Percentiles rank a stretch among this genome's conserved stretches.
Conservation (phyloP, 1,284 basidiomycete genomes). For the Blastosporella zonata region DNA sequence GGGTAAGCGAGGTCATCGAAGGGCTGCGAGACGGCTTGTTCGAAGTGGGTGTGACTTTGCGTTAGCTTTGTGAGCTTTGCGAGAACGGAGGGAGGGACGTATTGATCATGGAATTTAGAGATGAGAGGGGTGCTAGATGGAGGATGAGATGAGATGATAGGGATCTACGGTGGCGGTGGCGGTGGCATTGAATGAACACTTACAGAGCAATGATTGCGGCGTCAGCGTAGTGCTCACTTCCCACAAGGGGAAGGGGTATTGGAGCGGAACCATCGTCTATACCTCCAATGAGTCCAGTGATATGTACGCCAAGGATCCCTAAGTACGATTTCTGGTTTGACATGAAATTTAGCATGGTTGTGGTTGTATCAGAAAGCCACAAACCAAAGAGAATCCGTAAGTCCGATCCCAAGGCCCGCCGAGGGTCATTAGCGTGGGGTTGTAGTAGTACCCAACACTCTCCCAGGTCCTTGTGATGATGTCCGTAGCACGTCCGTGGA, state of each 20-base stretch:
- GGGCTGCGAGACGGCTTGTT: constrained; percentile 28
- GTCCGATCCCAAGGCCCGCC: constrained; percentile 30
- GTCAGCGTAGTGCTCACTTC: constrained; percentile 27
- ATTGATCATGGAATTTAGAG: constrained; percentile 28
- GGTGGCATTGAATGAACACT: not conserved
- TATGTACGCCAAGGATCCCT: constrained; percentile 27
- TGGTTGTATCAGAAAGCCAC: not conserved
- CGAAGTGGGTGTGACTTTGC: constrained; percentile 18
- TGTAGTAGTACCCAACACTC: constrained; percentile 23
- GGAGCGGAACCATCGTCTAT: constrained; percentile 25
- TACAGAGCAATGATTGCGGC: constrained; percentile 26
- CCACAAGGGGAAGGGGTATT: constrained; percentile 25
- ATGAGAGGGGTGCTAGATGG: constrained; percentile 22
- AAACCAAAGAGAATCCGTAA: constrained; percentile 30
- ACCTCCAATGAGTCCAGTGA: constrained; percentile 27
- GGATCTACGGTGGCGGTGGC: no score
- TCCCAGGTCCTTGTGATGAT: constrained; percentile 28
- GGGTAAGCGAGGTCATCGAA: constrained; percentile 25
- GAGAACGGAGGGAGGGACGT: constrained; percentile 19
- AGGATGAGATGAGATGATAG: not conserved
- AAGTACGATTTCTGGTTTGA: constrained; percentile 24
- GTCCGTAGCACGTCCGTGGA: constrained; percentile 21
- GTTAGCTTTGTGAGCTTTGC: constrained; percentile 13
- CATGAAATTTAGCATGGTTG: not conserved
- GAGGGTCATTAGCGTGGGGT: constrained; percentile 27